These are phyloP conservation scores for Aurifilum marmelostoma DNA, from an alignment of 2,329 filamentous ascomycete genomes.

Conservation along the genomic window DNA sequence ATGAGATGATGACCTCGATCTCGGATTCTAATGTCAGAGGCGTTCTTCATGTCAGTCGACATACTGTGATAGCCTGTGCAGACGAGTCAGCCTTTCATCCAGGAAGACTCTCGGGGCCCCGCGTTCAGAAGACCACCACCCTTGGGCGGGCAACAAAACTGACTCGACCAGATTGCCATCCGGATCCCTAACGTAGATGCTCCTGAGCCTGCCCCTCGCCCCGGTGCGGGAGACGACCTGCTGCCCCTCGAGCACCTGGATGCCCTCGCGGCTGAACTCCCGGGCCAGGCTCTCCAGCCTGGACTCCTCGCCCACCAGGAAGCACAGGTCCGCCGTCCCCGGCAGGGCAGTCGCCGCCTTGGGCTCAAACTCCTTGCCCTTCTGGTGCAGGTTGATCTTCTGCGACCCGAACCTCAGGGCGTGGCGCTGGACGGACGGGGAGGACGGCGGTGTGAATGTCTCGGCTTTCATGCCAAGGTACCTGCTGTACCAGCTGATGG, in stretches of 20 bases:
- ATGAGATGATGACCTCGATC: too few species aligned
- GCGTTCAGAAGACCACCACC: neutral
- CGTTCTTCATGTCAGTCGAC: neutral
- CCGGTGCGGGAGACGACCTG: constrained; percentile 59
- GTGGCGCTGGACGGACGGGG: constrained; percentile 45
- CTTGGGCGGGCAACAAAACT: constrained; percentile 35
- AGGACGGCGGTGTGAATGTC: constrained; percentile 49
- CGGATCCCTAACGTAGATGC: constrained; percentile 63
- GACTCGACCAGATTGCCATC: constrained; percentile 67
- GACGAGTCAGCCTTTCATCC: neutral
- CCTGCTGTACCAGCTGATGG: constrained; percentile 57
- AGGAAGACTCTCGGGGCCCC: neutral
- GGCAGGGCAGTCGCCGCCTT: constrained; percentile 57
- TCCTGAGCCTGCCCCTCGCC: constrained; percentile 56
- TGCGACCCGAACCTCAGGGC: constrained; percentile 60
- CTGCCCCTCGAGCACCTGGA: constrained; percentile 55
- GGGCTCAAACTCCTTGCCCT: constrained; percentile 62
- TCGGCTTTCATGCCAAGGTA: constrained; percentile 61
- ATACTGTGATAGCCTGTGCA: constrained; percentile 8
- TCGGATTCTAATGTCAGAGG: too few species aligned
- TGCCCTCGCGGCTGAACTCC: constrained; percentile 45
- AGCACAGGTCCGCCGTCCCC: constrained; percentile 64
- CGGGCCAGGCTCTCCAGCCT: constrained; percentile 50
- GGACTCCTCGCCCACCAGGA: constrained; percentile 52
- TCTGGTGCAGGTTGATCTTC: constrained; percentile 65